These are phyloP conservation scores for Coemansia erecta DNA, from an alignment of 192 early-diverging fungal species.

Conservation along the genomic window DNA sequence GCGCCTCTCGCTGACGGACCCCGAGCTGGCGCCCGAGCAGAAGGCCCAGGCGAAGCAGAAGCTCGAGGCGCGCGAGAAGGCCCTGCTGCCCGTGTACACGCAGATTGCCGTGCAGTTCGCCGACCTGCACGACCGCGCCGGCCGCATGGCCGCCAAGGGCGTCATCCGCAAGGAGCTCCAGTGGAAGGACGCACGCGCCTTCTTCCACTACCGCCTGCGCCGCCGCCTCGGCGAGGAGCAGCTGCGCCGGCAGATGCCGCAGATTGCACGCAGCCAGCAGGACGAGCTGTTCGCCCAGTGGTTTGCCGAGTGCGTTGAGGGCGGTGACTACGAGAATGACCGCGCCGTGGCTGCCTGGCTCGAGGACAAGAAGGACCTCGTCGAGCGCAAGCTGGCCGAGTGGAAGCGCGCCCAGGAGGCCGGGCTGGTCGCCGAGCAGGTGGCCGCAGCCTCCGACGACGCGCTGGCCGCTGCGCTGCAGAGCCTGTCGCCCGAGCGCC, in stretches of 20 bases:
- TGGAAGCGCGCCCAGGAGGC: slow-evolving; percentile 16
- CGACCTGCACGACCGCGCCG: slow-evolving; percentile 94
- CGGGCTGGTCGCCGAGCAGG: slow-evolving; percentile 8
- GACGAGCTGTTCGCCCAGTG: slow-evolving; percentile 57
- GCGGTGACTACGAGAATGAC: slow-evolving; percentile 61
- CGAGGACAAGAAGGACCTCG: slow-evolving; percentile 26
- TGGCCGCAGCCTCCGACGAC: slow-evolving; percentile 25
- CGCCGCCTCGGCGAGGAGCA: slow-evolving; percentile 82
- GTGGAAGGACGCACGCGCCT: slow-evolving; percentile 76
- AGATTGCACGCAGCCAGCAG: slow-evolving; percentile 47
- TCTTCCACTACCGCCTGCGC: slow-evolving; percentile 92
- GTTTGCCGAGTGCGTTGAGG: slow-evolving; percentile 49
- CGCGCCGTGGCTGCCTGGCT: slow-evolving; percentile 60
- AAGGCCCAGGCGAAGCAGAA: slow-evolving; percentile 65
- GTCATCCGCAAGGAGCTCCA: slow-evolving; percentile 75
- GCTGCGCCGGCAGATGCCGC: slow-evolving; percentile 57
- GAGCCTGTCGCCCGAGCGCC: slow-evolving; percentile 33
- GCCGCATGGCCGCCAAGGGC: slow-evolving; percentile 94
- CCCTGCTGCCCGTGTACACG: slow-evolving; percentile 86
- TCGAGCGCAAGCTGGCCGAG: slow-evolving; percentile 1
- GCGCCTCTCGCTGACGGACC: slow-evolving; percentile 62
- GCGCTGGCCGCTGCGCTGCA: slow-evolving; percentile 38
- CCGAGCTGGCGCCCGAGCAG: slow-evolving; percentile 58
- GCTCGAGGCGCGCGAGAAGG: slow-evolving; percentile 82
- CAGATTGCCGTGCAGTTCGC: slow-evolving; percentile 95